A percentile compares a stretch with the other conserved stretches of the same genome.
Evolutionary conservation across 140 eudicot species (phyloP).

Genomic region (Ambrosia hybrid): DNA sequence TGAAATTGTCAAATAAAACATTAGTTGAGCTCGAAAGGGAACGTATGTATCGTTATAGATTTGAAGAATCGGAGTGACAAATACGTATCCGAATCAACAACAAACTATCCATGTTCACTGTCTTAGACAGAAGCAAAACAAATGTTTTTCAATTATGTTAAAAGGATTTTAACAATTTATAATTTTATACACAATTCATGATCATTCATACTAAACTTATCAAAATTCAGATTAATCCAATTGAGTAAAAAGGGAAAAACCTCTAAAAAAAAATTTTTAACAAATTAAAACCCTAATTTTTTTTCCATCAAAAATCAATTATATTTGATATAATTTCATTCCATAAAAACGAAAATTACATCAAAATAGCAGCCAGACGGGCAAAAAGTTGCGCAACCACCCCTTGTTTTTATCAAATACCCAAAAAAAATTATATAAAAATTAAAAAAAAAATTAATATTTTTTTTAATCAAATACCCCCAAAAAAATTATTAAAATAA

Average conservation of each 20-base stretch:
- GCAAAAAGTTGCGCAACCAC: too few species aligned
- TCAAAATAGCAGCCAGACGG: too few species aligned
- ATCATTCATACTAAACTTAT: background rate
- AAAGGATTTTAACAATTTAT: background rate
- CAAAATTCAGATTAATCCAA: background rate
- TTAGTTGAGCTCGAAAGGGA: background rate
- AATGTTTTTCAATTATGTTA: background rate
- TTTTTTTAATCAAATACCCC: too few species aligned
- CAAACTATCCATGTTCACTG: background rate
- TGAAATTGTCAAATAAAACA: background rate
- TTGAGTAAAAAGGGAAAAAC: background rate
- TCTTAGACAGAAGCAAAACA: constrained; percentile 5
- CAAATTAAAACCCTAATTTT: constrained; percentile 1
- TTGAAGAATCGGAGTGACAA: background rate
- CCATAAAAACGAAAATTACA: too few species aligned
- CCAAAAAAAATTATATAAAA: background rate
- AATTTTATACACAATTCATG: background rate
- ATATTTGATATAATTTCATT: too few species aligned
- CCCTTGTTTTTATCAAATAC: background rate
- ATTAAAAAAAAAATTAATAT: too few species aligned
- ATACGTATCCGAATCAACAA: background rate
- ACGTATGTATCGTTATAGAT: too few species aligned
- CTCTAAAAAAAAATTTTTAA: background rate
- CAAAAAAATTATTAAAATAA: too few species aligned
- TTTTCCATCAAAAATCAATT: background rate